Evolutionary conservation across 371 early-diverging fungal genomes (phyloP), one percentile per base, ranked within the genome.

Genomic region (Apophysomyces variabilis): DNA sequence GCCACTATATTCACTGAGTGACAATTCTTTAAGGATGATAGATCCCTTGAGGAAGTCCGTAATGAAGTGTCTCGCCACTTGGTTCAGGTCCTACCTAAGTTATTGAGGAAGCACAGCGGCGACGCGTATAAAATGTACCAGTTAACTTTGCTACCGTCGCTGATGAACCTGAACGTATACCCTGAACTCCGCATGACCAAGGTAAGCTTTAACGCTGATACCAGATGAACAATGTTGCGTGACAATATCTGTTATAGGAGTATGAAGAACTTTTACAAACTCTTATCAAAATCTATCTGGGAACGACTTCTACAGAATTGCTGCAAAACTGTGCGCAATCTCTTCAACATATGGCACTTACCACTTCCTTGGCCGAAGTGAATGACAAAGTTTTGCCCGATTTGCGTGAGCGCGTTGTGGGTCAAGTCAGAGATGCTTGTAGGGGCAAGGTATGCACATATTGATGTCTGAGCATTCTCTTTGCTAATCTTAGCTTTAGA

Each of bases 91-190:
- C 50, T 92, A 14, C 88, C 92, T 2, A 81, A 80, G 43, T 75
- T 92, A n/a, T 66, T 93, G 38, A 71, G 82, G n/a, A 91, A 90
- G 67, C 88, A 91, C 61, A 78, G 79, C 2, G 83, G 80, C 44
- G 91, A 91, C 46, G 72, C 80, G 21, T 61, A 57, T 18, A 78
- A 85, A 21, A 71, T 89, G 46, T 67, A 72, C 5, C 86, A 87
- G n/a, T 76, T 89, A 2, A 71, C 88, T 1, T 73, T 68, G 36
- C 67, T 92, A 18, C 85, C 90, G 7, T 77, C 83, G 13, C 39
- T 85, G 3, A 79, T 92, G 72, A 85, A 89, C 57, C 43, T 92
- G 57, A 79, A 79, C 6, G 80, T 85, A 6, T 93, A 91, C 69
- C 54, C 84, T 14, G 91, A 91, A 57, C 65, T 91, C 62, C 86